phyloP scores from a whole-genome alignment of 2,329 filamentous ascomycete genomes.

The Pseudogymnoascus verrucosus region DNA sequence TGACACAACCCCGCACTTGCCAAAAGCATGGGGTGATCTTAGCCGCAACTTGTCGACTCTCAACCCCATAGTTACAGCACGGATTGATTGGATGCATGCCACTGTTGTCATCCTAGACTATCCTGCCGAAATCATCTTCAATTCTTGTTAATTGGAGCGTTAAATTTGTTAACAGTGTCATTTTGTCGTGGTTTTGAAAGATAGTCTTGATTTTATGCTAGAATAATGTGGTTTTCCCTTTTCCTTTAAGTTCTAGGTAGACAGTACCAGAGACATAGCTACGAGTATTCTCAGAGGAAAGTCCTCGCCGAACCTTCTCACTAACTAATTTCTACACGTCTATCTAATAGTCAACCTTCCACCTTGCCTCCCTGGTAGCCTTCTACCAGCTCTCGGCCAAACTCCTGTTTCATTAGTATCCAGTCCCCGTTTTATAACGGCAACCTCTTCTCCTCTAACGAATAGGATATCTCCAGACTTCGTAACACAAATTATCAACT shows the following conservation, averaged over 20 bases:
- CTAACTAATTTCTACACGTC: neutral
- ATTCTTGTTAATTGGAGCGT: too few species aligned
- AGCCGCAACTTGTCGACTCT: too few species aligned
- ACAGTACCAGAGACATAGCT: neutral
- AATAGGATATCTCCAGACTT: neutral
- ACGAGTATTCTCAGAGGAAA: too few species aligned
- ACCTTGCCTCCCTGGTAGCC: neutral
- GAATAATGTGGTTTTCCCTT: neutral
- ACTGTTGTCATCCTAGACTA: too few species aligned
- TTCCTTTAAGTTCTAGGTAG: neutral
- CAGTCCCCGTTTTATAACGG: neutral
- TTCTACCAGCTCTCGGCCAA: neutral
- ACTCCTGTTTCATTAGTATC: neutral
- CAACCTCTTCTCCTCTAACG: neutral
- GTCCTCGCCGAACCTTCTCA: neutral
- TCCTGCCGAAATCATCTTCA: too few species aligned
- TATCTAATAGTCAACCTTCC: neutral
- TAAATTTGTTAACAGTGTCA: neutral
- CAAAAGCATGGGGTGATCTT: too few species aligned
- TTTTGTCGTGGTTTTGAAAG: neutral
- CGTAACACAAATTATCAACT: neutral
- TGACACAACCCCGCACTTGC: too few species aligned
- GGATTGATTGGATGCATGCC: too few species aligned
- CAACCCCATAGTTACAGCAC: too few species aligned
- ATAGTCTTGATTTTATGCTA: neutral